These are phyloP conservation scores for Bolboschoenoplectus hybrid DNA, from an alignment of 202 grass and related monocot genomes.

Conservation along the genomic window DNA sequence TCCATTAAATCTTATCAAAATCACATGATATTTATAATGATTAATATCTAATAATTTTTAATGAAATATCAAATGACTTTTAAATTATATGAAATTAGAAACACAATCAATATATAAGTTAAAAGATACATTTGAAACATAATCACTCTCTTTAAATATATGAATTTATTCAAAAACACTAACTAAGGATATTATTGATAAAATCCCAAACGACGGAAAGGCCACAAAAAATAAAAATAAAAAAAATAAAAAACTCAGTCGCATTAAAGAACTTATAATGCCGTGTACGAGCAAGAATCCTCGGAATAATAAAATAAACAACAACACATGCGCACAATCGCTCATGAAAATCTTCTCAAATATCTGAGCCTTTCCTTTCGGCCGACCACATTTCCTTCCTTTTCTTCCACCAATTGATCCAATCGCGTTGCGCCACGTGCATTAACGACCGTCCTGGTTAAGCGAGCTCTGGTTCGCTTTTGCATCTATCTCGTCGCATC, in stretches of 20 bases:
- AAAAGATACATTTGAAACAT: too few species aligned
- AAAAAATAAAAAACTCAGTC: neutral
- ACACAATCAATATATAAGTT: too few species aligned
- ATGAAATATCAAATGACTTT: too few species aligned
- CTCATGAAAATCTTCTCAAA: constrained; percentile 27
- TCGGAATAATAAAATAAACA: neutral
- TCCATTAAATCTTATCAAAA: too few species aligned
- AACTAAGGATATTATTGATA: neutral
- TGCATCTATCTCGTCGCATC: neutral
- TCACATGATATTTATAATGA: too few species aligned
- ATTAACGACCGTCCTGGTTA: constrained; percentile 10
- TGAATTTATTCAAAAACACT: too few species aligned
- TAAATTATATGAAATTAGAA: too few species aligned
- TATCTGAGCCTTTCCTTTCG: neutral
- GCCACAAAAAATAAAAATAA: neutral
- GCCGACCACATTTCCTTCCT: neutral
- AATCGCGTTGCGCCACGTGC: neutral
- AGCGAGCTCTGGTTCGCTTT: constrained; percentile 9
- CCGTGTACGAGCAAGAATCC: neutral
- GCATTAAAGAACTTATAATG: neutral
- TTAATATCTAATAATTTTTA: too few species aligned
- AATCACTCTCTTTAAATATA: too few species aligned
- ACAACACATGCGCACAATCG: constrained; percentile 1
- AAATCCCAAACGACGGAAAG: neutral
- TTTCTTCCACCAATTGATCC: neutral